Evolutionary conservation across 2,329 filamentous ascomycete species (phyloP).

Genomic region (Tolypocladium nubicola): DNA sequence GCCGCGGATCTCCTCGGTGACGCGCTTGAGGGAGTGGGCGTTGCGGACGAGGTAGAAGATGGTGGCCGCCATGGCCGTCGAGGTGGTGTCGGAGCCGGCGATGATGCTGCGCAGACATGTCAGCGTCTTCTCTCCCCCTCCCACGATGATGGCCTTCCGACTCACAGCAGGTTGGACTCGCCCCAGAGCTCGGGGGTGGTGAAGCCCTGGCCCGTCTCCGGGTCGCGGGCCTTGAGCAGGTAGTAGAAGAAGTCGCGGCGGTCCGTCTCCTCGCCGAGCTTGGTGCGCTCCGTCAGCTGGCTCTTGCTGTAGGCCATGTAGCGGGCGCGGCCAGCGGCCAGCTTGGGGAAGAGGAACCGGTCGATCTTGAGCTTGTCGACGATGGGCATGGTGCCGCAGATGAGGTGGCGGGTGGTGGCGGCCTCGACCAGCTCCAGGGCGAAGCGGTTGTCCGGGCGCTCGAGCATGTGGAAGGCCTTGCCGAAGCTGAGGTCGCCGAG

Average conservation of each 20-base stretch:
- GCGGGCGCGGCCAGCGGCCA: slow-evolving; percentile 54
- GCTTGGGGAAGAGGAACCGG: slow-evolving; percentile 54
- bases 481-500: slow-evolving; percentile 51
- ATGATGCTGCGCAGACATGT: slow-evolving; percentile 41
- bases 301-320: slow-evolving; percentile 63
- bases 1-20: slow-evolving; percentile 38
- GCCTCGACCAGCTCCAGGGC: slow-evolving; percentile 57
- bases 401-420: slow-evolving; percentile 57
- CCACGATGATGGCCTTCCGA: neutral
- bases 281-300: slow-evolving; percentile 56
- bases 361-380: slow-evolving; percentile 57
- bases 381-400: slow-evolving; percentile 63
- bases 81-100: slow-evolving; percentile 62
- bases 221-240: slow-evolving; percentile 59
- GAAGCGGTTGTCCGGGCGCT: slow-evolving; percentile 50
- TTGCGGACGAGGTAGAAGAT: slow-evolving; percentile 52
- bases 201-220: slow-evolving; percentile 59
- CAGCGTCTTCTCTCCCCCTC: neutral
- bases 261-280: slow-evolving; percentile 53
- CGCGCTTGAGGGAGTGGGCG: slow-evolving; percentile 33
- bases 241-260: slow-evolving; percentile 70
- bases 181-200: slow-evolving; percentile 57
- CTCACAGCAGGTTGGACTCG: slow-evolving; percentile 56
- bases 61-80: slow-evolving; percentile 53
- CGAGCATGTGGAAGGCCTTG: slow-evolving; percentile 53